These are phyloP conservation scores for Boletus sp. DNA, from an alignment of 768 basidiomycete genomes.

Conservation along the genomic window DNA sequence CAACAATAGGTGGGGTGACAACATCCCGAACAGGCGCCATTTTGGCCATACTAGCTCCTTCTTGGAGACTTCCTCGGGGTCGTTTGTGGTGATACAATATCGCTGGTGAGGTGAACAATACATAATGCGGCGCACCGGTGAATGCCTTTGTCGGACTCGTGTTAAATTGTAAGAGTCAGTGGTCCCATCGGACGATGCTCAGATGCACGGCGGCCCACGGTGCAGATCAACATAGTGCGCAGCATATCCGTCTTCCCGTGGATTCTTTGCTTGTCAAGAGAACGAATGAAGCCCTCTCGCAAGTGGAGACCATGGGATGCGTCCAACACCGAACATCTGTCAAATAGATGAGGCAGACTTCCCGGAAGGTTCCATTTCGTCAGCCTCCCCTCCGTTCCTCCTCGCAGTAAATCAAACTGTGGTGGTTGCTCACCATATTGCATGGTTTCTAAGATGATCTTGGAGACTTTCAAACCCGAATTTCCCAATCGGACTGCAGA, in stretches of 20 bases:
- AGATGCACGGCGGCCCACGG: neutral
- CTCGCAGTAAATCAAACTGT: neutral
- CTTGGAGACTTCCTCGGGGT: conserved; percentile 8
- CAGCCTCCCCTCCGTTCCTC: neutral
- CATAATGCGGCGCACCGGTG: neutral
- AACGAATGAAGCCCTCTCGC: conserved; percentile 3
- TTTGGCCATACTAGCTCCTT: neutral
- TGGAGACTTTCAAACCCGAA: conserved; percentile 4
- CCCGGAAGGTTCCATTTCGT: conserved; percentile 9
- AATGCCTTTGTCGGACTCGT: conserved; percentile 9
- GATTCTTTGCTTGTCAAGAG: conserved; percentile 2
- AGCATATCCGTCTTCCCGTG: conserved; percentile 1
- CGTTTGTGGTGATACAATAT: neutral
- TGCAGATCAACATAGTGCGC: neutral
- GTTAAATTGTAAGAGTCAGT: conserved; percentile 7
- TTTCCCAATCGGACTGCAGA: conserved; percentile 8
- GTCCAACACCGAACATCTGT: conserved; percentile 21
- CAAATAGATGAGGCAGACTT: conserved; percentile 50
- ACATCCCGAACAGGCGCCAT: conserved; percentile 5
- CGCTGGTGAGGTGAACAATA: neutral
- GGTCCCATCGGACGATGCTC: neutral
- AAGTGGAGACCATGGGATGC: conserved; percentile 4
- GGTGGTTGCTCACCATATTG: conserved; percentile 10
- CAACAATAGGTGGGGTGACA: conserved; percentile 3
- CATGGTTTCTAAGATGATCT: conserved; percentile 3